These are phyloP conservation scores for Dictyostelium discoideum DNA, from an alignment of 78 protist species.

Conservation along the genomic window DNA sequence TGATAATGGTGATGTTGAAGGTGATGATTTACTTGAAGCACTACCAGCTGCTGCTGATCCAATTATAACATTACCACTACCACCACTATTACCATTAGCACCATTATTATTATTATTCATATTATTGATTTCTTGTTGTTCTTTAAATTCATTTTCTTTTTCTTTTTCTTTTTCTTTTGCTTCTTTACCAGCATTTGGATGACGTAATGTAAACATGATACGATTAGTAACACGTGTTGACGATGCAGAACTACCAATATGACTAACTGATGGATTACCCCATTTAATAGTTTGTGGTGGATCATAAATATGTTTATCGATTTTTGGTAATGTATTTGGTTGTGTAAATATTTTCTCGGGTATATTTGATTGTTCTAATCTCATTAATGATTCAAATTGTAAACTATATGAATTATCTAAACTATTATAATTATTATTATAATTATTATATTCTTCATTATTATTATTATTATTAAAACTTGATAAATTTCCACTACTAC, in stretches of 20 bases:
- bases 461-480: neutral
- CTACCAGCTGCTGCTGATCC: neutral
- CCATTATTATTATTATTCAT: neutral
- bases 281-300: constrained; percentile 65
- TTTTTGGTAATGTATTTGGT: constrained; percentile 7
- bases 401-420: neutral
- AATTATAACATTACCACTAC: neutral
- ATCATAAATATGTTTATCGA: constrained; percentile 62
- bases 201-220: constrained; percentile 76
- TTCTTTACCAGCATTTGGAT: constrained; percentile 32
- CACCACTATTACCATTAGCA: neutral
- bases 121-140: constrained; percentile 12
- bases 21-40: constrained; percentile 28
- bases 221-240: constrained; percentile 63
- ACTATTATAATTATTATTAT: neutral
- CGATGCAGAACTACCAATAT: neutral
- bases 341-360: constrained; percentile 20
- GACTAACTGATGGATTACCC: constrained; percentile 27
- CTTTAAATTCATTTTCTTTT: neutral
- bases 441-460: neutral
- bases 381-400: constrained; percentile 15
- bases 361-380: neutral
- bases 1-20: constrained; percentile 6
- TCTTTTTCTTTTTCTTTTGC: neutral
- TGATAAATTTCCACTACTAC: constrained; percentile 5